phyloP scores from a whole-genome alignment of 345 rosid genomes.

The Hibiscus syriacus region DNA sequence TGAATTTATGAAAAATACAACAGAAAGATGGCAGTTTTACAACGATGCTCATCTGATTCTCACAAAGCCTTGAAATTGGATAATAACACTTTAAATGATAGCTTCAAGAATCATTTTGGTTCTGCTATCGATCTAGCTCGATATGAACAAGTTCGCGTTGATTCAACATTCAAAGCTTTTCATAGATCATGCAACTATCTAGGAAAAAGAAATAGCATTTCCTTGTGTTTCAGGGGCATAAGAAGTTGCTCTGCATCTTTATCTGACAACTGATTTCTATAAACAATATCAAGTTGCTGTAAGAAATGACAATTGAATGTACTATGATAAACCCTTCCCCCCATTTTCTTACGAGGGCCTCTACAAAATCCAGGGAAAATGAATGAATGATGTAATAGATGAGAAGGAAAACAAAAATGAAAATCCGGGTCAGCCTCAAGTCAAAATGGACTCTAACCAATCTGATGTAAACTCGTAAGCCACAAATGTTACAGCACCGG shows the following conservation, averaged over 20 bases:
- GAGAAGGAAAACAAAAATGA: slow-evolving; percentile 8
- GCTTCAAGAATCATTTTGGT: not conserved
- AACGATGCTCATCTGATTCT: not conserved
- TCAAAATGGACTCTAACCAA: slow-evolving; percentile 67
- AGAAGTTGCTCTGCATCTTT: not conserved
- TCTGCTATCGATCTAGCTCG: not conserved
- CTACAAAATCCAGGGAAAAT: slow-evolving; percentile 4
- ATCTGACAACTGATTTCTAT: not conserved
- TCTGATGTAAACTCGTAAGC: slow-evolving; percentile 71
- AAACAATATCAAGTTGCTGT: not conserved
- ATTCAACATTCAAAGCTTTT: not conserved
- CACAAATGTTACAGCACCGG: slow-evolving; percentile 93
- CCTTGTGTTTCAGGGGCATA: not conserved
- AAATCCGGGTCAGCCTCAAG: slow-evolving; percentile 25
- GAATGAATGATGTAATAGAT: slow-evolving; percentile 22
- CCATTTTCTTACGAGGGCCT: slow-evolving; percentile 4
- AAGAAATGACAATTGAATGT: not conserved
- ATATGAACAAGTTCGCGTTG: not conserved
- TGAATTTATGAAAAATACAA: slow-evolving; percentile 14
- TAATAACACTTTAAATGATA: not conserved
- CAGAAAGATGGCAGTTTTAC: not conserved
- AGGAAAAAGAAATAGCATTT: not conserved
- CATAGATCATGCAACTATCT: slow-evolving; percentile 1
- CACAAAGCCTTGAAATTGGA: not conserved
- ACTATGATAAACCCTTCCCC: too few species aligned